Percentiles rank a stretch among this genome's conserved stretches.
Conservation (phyloP, 495 filamentous ascomycete species). For the Neurospora terricola region DNA sequence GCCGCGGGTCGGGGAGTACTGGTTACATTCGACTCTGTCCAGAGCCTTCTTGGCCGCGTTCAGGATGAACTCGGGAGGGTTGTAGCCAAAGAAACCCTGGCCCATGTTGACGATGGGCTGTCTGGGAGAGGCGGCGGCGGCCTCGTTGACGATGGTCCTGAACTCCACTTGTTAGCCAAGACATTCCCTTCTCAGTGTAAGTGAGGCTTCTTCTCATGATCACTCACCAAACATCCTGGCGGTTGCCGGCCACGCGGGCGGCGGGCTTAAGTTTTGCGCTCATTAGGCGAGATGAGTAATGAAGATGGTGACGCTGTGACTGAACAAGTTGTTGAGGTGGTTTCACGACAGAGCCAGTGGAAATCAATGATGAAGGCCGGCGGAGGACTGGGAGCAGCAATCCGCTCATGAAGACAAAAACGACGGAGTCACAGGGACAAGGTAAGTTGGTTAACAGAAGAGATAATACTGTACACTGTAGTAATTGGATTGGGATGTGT, state of each 20-base stretch:
- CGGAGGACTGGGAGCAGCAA: not conserved
- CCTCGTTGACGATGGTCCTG: slow-evolving; percentile 95
- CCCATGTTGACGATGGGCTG: slow-evolving; percentile 95
- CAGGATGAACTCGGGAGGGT: slow-evolving; percentile 84
- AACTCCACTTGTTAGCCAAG: not conserved
- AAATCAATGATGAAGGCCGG: not conserved
- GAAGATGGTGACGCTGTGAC: slow-evolving; percentile 9
- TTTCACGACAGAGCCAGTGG: not conserved
- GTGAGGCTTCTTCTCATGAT: not conserved
- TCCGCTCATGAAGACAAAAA: not conserved
- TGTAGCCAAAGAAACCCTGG: slow-evolving; percentile 97
- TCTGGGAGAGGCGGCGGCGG: slow-evolving; percentile 65
- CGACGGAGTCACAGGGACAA: not conserved
- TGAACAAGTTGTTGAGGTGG: not conserved
- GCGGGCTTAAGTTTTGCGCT: slow-evolving; percentile 53
- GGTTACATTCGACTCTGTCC: slow-evolving; percentile 93
- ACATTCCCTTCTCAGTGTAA: not conserved
- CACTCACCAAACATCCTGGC: slow-evolving; percentile 87
- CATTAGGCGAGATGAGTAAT: slow-evolving; percentile 17
- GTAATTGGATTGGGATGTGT: not conserved
- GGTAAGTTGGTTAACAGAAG: not conserved
- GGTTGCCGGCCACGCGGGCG: slow-evolving; percentile 63
- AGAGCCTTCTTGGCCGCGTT: slow-evolving; percentile 84
- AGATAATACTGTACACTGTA: not conserved
- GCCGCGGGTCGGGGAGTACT: slow-evolving; percentile 93